A percentile compares a stretch with the other conserved stretches of the same genome.
phyloP scores from a whole-genome alignment of 2,329 filamentous ascomycete species.

The Cryphonectria parasitica region DNA sequence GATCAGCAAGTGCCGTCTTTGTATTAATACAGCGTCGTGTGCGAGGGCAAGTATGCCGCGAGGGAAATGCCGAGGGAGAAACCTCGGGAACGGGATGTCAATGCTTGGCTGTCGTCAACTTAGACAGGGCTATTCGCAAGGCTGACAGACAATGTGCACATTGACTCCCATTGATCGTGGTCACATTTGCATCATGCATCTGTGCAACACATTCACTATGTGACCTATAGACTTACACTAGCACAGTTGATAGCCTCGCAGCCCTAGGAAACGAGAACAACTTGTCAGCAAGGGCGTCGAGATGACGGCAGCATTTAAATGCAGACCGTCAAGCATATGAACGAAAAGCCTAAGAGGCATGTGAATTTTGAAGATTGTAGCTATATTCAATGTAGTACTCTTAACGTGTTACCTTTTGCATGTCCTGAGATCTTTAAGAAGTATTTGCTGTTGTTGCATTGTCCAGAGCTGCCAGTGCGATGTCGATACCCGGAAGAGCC shows the following conservation, averaged over 20 bases:
- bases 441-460: slow-evolving; percentile 4
- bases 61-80: neutral
- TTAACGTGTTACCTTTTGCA: neutral
- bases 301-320: slow-evolving; percentile 12
- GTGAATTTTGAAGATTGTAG: neutral
- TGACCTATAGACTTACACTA: neutral
- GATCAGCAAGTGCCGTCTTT: neutral
- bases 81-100: neutral
- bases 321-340: slow-evolving; percentile 5
- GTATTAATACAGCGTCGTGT: neutral
- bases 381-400: neutral
- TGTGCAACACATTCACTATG: neutral
- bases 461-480: neutral
- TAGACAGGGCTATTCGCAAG: neutral
- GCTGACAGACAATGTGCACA: neutral
- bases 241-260: neutral
- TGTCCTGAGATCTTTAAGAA: neutral
- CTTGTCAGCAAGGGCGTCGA: neutral
- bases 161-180: neutral
- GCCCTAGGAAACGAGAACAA: neutral
- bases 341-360: neutral
- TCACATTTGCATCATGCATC: neutral
- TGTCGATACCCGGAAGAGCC: slow-evolving; percentile 8
- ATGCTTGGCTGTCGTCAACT: neutral
- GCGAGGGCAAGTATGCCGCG: neutral